phyloP scores from a whole-genome alignment of 2,329 filamentous ascomycete genomes.

The Paecilomyces variotii region DNA sequence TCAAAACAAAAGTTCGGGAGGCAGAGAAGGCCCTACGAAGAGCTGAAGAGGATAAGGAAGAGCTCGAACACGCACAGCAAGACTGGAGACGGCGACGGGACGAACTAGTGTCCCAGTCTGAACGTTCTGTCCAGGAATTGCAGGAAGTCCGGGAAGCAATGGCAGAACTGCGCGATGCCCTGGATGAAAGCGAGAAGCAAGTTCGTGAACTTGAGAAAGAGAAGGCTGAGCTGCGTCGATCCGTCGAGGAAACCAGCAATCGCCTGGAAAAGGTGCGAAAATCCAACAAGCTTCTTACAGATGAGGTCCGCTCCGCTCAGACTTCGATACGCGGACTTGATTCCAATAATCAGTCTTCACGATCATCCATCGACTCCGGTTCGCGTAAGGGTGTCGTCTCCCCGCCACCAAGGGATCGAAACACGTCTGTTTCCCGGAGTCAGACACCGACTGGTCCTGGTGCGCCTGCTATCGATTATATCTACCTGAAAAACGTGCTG shows the following conservation, averaged over 20 bases:
- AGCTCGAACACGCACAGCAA: conserved; percentile 63
- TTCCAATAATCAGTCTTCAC: conserved; percentile 44
- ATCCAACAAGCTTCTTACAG: conserved; percentile 52
- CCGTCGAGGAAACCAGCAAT: conserved; percentile 68
- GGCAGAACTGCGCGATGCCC: conserved; percentile 64
- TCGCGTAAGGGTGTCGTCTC: conserved; percentile 39
- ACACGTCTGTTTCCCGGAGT: conserved; percentile 23
- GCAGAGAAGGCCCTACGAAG: conserved; percentile 68
- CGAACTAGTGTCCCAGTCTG: conserved; percentile 64
- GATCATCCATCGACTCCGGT: conserved; percentile 52
- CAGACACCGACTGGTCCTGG: conserved; percentile 29
- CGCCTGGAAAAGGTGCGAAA: conserved; percentile 74
- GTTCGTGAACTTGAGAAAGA: conserved; percentile 77
- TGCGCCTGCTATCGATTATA: conserved; percentile 44
- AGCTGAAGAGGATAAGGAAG: conserved; percentile 66
- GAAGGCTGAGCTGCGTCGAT: conserved; percentile 62
- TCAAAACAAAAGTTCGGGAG: conserved; percentile 70
- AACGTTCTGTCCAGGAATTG: conserved; percentile 63
- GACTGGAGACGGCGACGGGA: conserved; percentile 67
- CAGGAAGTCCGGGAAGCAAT: conserved; percentile 70
- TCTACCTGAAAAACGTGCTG: conserved; percentile 59
- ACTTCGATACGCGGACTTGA: conserved; percentile 29
- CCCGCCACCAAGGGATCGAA: conserved; percentile 34
- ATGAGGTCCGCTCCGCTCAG: conserved; percentile 48
- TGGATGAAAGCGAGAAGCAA: conserved; percentile 83